Evolutionary conservation across 1,284 basidiomycete species (phyloP), one percentile per base, ranked within the genome.

Genomic region (Athelia psychrophila): DNA sequence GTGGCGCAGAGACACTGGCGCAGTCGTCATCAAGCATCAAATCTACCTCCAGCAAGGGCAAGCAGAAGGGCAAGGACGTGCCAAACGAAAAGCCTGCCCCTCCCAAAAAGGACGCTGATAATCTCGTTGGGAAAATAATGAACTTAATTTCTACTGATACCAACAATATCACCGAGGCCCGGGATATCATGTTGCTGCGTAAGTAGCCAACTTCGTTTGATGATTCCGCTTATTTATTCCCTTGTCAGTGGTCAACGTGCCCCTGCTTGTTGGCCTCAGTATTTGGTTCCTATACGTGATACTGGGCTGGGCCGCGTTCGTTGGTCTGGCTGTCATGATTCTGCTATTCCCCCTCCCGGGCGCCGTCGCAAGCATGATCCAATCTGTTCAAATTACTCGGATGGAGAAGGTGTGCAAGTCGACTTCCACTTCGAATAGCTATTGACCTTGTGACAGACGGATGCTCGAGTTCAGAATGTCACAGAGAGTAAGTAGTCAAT

Each of bases 61-160:
- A 64, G 36, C 60, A 63, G 50, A 61, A 60, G 49, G 52, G 57
- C 5, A 59, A 59, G 35, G 54, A 60, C 12, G 38, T 44, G 23
- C 40, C 48, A 12, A 47, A 46, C 5, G 19, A 42, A 35, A 33
- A 48, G 40, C 47, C 40, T 23, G 48, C n/a, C 12, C 38, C 33
- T 12, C 12, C 38, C n/a, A 22, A 42, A 16, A 57, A 58, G 27
- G 55, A 52, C 44, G 56, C 51, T n/a, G 61, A 61, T 8, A 78
- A 79, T 52, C 57, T 82, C 19, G 73, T 75, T 15, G 82, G 83
- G 2, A 81, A 78, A 58, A 81, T 86, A 58, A 86, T 85, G 57
- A 86, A 84, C 47, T 62, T 79, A 24, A 66, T 78, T 25, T 78
- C 78, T 2, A 75, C 73, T 4, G 79, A 81, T 59, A 52, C 81